Conservation (phyloP, 345 rosid species). For the Populus euphratica region DNA sequence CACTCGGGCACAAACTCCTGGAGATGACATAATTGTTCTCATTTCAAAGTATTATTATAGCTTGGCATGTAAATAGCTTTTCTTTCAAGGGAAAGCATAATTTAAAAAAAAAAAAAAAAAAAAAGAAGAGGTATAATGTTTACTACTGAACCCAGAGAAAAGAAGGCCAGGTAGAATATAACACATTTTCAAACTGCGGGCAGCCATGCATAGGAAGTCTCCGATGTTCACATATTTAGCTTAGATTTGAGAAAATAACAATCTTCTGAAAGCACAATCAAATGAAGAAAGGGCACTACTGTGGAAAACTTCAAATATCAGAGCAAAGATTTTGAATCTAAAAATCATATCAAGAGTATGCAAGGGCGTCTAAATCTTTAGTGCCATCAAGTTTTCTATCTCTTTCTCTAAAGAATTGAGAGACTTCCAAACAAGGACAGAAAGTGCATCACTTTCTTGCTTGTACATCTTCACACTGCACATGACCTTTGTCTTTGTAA, state of each 20-base stretch:
- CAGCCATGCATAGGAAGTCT: not conserved
- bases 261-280: not conserved
- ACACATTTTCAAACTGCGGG: too few relatives aligned
- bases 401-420: not conserved
- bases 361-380: not conserved
- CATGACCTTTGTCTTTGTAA: not conserved
- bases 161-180: not conserved
- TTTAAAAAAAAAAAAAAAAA: not conserved
- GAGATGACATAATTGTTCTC: not conserved
- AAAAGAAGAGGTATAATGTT: not conserved
- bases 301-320: not conserved
- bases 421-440: constrained; percentile 9
- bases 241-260: not conserved
- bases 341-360: not conserved
- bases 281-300: not conserved
- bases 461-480: constrained; percentile 3
- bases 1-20: not conserved
- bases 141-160: not conserved
- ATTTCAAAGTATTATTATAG: not conserved
- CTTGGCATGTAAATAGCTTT: not conserved
- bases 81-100: not conserved
- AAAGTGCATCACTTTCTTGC: constrained; percentile 16
- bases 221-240: not conserved
- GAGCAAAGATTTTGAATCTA: not conserved
- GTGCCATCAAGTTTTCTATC: not conserved